Percentiles rank a stretch among this genome's conserved stretches.
Evolutionary conservation across 1,139 yeast species (phyloP).

Genomic region (Lodderomyces orthopsilosis): DNA sequence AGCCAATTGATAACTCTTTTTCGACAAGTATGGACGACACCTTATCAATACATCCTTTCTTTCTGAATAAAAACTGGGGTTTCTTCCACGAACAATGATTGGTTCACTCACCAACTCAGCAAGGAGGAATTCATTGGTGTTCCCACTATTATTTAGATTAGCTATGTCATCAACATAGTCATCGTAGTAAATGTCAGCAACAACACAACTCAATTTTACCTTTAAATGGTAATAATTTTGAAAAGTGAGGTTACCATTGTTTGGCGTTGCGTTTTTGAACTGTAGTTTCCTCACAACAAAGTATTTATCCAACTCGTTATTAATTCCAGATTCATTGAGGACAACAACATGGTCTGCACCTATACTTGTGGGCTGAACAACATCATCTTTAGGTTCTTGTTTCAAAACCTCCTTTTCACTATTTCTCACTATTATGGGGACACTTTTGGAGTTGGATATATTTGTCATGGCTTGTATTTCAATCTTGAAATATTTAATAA

Average conservation of each 20-base stretch:
- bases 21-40: slow-evolving; percentile 23
- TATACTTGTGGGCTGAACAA: slow-evolving; percentile 22
- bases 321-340: slow-evolving; percentile 22
- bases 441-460: slow-evolving; percentile 25
- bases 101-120: slow-evolving; percentile 45
- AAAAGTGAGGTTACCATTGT: slow-evolving; percentile 55
- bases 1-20: slow-evolving; percentile 22
- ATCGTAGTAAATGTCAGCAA: slow-evolving; percentile 44
- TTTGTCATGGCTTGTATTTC: slow-evolving; percentile 39
- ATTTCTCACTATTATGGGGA: slow-evolving; percentile 29
- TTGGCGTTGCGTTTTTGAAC: slow-evolving; percentile 63
- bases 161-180: slow-evolving; percentile 36
- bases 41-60: slow-evolving; percentile 48
- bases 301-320: slow-evolving; percentile 30
- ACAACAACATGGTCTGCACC: slow-evolving; percentile 31
- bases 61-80: slow-evolving; percentile 61
- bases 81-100: slow-evolving; percentile 63
- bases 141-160: slow-evolving; percentile 10
- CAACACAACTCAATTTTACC: slow-evolving; percentile 43
- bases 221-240: slow-evolving; percentile 57
- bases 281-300: slow-evolving; percentile 46
- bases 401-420: slow-evolving; percentile 20
- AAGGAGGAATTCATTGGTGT: slow-evolving; percentile 33
- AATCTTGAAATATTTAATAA: slow-evolving; percentile 39
- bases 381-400: slow-evolving; percentile 17